Percentiles rank a stretch among this genome's conserved stretches.
These are phyloP conservation scores for Immersiporthe knoxdaviesiana DNA, from an alignment of 2,329 filamentous ascomycete genomes.

Conservation along the genomic window DNA sequence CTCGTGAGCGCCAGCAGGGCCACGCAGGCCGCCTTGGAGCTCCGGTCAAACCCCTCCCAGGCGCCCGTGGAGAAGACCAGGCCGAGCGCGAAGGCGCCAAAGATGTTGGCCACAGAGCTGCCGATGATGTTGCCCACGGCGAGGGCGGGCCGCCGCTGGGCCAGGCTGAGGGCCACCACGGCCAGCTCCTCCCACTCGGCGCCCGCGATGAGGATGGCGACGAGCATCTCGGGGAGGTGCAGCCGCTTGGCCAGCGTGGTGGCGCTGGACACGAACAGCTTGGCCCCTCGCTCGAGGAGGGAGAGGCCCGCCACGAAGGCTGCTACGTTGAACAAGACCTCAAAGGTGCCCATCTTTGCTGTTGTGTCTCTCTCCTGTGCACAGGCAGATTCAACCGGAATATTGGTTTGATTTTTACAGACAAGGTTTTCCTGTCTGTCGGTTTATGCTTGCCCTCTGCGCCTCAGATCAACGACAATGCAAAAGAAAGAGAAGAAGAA, in stretches of 20 bases:
- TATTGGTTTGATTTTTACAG: background rate
- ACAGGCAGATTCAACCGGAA: background rate
- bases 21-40: slow-evolving; percentile 50
- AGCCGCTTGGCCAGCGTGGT: slow-evolving; percentile 49
- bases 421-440: background rate
- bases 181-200: slow-evolving; percentile 61
- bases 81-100: slow-evolving; percentile 58
- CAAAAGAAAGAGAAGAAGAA: background rate
- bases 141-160: slow-evolving; percentile 49
- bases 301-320: slow-evolving; percentile 50
- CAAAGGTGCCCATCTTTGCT: slow-evolving; percentile 20
- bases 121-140: slow-evolving; percentile 59
- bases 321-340: slow-evolving; percentile 43
- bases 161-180: slow-evolving; percentile 52
- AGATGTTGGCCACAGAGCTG: slow-evolving; percentile 58
- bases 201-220: slow-evolving; percentile 56
- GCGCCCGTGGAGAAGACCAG: slow-evolving; percentile 44
- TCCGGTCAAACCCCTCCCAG: slow-evolving; percentile 47
- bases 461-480: background rate
- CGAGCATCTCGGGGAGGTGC: slow-evolving; percentile 49
- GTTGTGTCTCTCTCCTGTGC: background rate
- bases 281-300: slow-evolving; percentile 54
- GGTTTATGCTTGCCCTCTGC: background rate
- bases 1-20: slow-evolving; percentile 49
- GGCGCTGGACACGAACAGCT: slow-evolving; percentile 57